phyloP scores from a whole-genome alignment of 176 grass and related monocot species.

The Zea luxurians region DNA sequence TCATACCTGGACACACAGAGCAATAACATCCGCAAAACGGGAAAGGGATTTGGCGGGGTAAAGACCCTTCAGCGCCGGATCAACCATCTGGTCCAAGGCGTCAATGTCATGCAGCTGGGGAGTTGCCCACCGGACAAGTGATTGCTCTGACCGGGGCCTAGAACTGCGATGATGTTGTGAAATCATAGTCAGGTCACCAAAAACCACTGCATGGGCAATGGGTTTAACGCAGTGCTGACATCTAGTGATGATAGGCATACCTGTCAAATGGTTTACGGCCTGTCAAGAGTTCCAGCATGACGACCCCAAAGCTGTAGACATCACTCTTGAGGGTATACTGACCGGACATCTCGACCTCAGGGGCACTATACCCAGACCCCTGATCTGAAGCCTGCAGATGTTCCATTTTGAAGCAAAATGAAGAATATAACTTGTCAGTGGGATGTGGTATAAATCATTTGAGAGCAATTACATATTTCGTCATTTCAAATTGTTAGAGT shows the following conservation, averaged over 20 bases:
- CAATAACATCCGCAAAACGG: constrained; percentile 72
- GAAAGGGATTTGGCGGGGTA: constrained; percentile 88
- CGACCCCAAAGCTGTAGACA: constrained; percentile 87
- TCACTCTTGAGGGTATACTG: constrained; percentile 86
- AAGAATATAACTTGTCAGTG: constrained; percentile 10
- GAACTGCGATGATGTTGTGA: constrained; percentile 42
- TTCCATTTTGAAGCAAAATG: constrained; percentile 37
- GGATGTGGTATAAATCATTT: not conserved
- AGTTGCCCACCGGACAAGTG: constrained; percentile 72
- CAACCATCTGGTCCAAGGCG: constrained; percentile 77
- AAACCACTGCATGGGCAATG: not conserved
- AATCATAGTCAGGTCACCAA: constrained; percentile 24
- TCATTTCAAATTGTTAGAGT: not conserved
- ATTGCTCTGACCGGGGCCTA: constrained; percentile 63
- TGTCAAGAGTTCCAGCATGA: constrained; percentile 95
- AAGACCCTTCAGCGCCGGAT: constrained; percentile 70
- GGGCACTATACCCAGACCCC: constrained; percentile 66
- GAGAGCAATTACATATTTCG: not conserved
- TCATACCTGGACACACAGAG: constrained; percentile 79
- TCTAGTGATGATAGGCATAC: constrained; percentile 33
- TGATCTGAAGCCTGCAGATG: constrained; percentile 57
- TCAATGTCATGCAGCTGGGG: constrained; percentile 89
- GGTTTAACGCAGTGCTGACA: not conserved
- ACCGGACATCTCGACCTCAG: constrained; percentile 72
- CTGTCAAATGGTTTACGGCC: constrained; percentile 80